Evolutionary conservation across 768 basidiomycete genomes (phyloP).

Genomic region (Auriscalpium vulgare): DNA sequence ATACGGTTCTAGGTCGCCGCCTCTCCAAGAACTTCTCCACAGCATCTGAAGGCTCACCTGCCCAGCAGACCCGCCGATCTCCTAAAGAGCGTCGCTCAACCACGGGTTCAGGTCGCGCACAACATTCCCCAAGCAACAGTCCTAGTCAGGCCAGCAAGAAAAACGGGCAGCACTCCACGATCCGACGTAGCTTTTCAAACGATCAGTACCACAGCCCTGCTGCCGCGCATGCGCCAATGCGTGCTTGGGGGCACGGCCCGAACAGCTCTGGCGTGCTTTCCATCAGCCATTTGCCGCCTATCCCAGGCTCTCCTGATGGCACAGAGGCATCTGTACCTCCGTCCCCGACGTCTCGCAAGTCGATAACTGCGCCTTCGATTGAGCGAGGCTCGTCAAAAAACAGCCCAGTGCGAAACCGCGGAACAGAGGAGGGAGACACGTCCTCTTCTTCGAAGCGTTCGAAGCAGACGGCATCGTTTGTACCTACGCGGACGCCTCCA

Average conservation of each 20-base stretch:
- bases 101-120: not conserved
- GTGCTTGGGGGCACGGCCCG: constrained; percentile 18
- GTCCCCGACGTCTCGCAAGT: constrained; percentile 38
- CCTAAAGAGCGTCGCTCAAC: not conserved
- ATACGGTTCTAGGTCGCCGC: constrained; percentile 64
- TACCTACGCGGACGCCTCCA: constrained; percentile 48
- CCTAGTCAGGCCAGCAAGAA: not conserved
- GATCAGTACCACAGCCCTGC: constrained; percentile 4
- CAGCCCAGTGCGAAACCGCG: constrained; percentile 2
- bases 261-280: not conserved
- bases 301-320: constrained; percentile 49
- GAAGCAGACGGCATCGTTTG: constrained; percentile 37
- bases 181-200: constrained; percentile 10
- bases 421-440: constrained; percentile 4
- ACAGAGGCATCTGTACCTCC: constrained; percentile 55
- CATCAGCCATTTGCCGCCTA: constrained; percentile 21
- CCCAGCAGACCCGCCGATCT: constrained; percentile 7
- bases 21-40: constrained; percentile 34
- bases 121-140: not conserved
- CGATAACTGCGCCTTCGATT: constrained; percentile 15
- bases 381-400: not conserved
- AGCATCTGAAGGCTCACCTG: constrained; percentile 17
- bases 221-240: constrained; percentile 6
- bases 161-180: not conserved
- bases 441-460: constrained; percentile 40